These are phyloP conservation scores for Xerocomus nothofagi DNA, from an alignment of 1,284 basidiomycete genomes.

Conservation along the genomic window DNA sequence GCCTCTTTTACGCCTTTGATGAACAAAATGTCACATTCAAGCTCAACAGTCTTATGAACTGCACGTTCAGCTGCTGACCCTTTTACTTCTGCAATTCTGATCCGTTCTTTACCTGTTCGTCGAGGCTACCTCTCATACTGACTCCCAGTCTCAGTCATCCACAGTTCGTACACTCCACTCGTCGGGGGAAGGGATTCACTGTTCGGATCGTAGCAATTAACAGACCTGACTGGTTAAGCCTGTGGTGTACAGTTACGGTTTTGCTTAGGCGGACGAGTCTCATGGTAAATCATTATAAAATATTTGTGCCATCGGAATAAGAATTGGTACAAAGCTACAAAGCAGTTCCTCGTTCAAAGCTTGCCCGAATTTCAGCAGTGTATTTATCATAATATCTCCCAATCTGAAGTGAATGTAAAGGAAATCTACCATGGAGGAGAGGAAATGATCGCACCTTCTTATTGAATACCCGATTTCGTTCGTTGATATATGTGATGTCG, in stretches of 20 bases:
- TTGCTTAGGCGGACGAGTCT: neutral
- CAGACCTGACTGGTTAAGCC: neutral
- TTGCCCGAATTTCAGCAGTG: slow-evolving; percentile 91
- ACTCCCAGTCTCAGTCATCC: slow-evolving; percentile 4
- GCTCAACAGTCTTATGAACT: slow-evolving; percentile 69
- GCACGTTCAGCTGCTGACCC: slow-evolving; percentile 49
- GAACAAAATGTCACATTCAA: slow-evolving; percentile 67
- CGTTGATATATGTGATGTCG: slow-evolving; percentile 99
- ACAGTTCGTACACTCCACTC: neutral
- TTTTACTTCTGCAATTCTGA: slow-evolving; percentile 67
- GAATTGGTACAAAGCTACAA: slow-evolving; percentile 43
- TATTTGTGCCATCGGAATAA: no score
- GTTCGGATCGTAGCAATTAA: neutral
- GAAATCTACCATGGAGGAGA: neutral
- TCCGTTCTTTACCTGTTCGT: slow-evolving; percentile 10
- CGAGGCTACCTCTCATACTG: neutral
- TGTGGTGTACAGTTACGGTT: neutral
- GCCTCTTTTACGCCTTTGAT: slow-evolving; percentile 39
- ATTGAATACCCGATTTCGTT: slow-evolving; percentile 98
- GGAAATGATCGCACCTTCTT: slow-evolving; percentile 71
- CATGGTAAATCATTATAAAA: slow-evolving; percentile 1
- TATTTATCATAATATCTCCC: slow-evolving; percentile 98
- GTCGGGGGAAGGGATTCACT: neutral
- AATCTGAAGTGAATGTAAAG: slow-evolving; percentile 48
- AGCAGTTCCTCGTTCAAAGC: slow-evolving; percentile 94